Evolutionary conservation across 2,329 filamentous ascomycete genomes (phyloP).

Genomic region (Penicillium sp.): DNA sequence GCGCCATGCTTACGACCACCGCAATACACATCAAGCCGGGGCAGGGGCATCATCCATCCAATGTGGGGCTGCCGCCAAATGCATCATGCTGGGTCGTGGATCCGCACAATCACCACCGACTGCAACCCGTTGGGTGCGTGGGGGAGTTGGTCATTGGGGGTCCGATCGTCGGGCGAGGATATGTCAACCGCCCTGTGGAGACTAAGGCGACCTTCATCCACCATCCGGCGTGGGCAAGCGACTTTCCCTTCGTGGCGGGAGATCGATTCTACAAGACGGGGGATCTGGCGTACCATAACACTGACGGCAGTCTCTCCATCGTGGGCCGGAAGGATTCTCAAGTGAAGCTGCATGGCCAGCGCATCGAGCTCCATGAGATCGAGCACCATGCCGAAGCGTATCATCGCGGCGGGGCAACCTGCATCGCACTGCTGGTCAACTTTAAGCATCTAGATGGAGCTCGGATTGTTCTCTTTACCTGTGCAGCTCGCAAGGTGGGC

Average conservation of each 20-base stretch:
- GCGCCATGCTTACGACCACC: constrained; percentile 10
- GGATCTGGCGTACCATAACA: constrained; percentile 22
- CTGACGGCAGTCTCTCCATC: constrained; percentile 37
- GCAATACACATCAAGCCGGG: background rate
- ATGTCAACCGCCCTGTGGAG: constrained; percentile 37
- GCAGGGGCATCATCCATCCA: background rate
- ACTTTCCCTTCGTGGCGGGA: constrained; percentile 37
- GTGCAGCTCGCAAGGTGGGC: too few species aligned
- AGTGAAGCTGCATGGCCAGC: constrained; percentile 65
- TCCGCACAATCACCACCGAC: constrained; percentile 28
- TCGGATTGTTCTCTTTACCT: too few species aligned
- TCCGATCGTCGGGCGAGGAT: constrained; percentile 26
- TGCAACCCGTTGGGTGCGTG: constrained; percentile 25
- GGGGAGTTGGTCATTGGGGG: constrained; percentile 41
- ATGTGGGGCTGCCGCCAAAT: background rate
- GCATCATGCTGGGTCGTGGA: constrained; percentile 28
- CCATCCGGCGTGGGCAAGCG: constrained; percentile 13
- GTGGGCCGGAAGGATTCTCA: constrained; percentile 64
- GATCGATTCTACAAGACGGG: constrained; percentile 42
- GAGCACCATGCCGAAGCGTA: constrained; percentile 35
- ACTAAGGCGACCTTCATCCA: constrained; percentile 33
- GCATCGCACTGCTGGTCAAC: too few species aligned
- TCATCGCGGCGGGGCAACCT: too few species aligned
- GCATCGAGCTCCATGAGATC: constrained; percentile 59
- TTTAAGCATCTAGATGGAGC: too few species aligned